A percentile compares a stretch with the other conserved stretches of the same genome.
Evolutionary conservation across 345 rosid species (phyloP).

Genomic region (Populus alba): DNA sequence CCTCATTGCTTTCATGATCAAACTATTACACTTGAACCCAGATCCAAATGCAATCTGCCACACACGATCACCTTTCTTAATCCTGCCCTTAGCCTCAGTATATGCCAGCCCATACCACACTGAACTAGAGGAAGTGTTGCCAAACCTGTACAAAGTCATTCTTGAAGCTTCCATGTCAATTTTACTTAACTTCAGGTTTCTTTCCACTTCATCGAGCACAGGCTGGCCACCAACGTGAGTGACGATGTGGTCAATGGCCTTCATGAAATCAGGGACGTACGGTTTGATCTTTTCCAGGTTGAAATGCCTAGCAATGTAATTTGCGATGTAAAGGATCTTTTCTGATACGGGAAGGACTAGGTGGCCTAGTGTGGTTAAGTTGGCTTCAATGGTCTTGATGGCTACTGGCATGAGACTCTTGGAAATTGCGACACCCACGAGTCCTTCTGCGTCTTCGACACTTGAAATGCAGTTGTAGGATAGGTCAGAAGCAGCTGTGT

Average conservation of each 20-base stretch:
- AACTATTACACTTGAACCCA: background rate
- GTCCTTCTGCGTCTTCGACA: constrained; percentile 5
- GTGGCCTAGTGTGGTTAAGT: constrained; percentile 10
- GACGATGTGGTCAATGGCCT: constrained; percentile 7
- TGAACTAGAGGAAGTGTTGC: constrained; percentile 15
- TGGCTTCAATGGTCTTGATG: constrained; percentile 1
- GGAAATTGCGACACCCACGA: background rate
- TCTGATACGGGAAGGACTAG: constrained; percentile 7
- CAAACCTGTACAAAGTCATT: constrained; percentile 16
- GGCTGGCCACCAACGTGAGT: constrained; percentile 17
- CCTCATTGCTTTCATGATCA: background rate
- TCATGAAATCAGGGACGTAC: constrained; percentile 14
- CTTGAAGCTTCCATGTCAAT: constrained; percentile 13
- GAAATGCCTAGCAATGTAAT: constrained; percentile 63
- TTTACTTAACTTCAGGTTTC: constrained; percentile 2
- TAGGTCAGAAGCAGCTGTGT: constrained; percentile 5
- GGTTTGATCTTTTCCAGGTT: constrained; percentile 57
- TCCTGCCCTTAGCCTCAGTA: constrained; percentile 12
- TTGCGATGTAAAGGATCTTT: constrained; percentile 56
- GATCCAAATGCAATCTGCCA: constrained; percentile 19
- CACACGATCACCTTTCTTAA: constrained; percentile 10
- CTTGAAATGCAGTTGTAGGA: background rate
- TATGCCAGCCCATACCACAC: constrained; percentile 21
- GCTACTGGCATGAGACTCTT: constrained; percentile 7
- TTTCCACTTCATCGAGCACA: constrained; percentile 19